Evolutionary conservation across 2,329 filamentous ascomycete species (phyloP).

Genomic region (Hypocreales sp.): DNA sequence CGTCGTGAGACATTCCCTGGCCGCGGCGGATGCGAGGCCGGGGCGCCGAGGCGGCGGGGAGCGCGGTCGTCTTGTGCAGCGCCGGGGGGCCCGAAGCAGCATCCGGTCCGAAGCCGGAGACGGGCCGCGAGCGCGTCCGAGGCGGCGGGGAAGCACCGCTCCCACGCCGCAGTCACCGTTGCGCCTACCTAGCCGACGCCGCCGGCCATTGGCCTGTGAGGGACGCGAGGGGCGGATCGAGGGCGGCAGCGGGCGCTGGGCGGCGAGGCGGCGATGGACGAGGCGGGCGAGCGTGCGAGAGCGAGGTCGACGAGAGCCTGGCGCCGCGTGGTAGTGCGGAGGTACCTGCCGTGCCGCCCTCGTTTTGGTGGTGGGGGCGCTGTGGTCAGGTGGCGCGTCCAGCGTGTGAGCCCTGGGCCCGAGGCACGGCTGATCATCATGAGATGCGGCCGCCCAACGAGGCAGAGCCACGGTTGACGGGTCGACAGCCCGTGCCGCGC

Average conservation of each 20-base stretch:
- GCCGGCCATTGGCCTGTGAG: constrained; percentile 36
- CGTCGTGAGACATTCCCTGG: constrained; percentile 32
- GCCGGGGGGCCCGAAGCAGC: constrained; percentile 1
- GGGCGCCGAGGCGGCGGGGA: background rate
- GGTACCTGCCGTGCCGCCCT: too few relatives aligned
- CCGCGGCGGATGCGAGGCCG: background rate
- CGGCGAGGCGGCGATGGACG: background rate
- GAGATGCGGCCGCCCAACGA: too few relatives aligned
- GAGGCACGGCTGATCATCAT: too few relatives aligned
- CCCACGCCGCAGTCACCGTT: constrained; percentile 43
- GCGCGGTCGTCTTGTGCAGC: too few relatives aligned
- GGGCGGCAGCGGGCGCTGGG: background rate
- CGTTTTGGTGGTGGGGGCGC: too few relatives aligned
- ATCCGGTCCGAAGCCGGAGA: constrained; percentile 8
- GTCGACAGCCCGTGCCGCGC: too few relatives aligned
- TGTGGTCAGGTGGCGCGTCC: too few relatives aligned
- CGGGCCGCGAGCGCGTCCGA: constrained; percentile 21
- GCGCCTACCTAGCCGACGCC: constrained; percentile 37
- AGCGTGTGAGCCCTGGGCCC: too few relatives aligned
- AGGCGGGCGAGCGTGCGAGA: constrained; percentile 4
- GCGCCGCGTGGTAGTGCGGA: too few relatives aligned
- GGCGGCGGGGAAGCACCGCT: constrained; percentile 35
- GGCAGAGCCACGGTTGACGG: too few relatives aligned
- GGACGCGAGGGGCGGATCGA: too few relatives aligned
- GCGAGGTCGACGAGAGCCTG: background rate